Evolutionary conservation across 2,329 filamentous ascomycete species (phyloP).

Genomic region (Colletotrichum caudatum): DNA sequence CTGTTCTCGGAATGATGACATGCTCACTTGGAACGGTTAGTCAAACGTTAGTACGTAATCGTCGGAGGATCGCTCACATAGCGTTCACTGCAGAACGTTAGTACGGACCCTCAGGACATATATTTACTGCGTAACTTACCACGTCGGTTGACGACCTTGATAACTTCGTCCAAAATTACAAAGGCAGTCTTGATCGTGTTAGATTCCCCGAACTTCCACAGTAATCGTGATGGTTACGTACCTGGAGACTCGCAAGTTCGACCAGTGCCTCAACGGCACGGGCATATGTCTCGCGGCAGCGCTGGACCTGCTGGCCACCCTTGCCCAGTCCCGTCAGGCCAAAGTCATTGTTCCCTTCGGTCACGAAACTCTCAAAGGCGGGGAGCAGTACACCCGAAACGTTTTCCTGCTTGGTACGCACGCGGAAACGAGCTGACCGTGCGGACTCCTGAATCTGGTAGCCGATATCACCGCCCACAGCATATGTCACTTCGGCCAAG

Average conservation of each 20-base stretch:
- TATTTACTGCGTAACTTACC: conserved; percentile 61
- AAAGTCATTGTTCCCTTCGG: conserved; percentile 94
- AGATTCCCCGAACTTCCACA: conserved; percentile 9
- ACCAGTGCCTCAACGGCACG: conserved; percentile 95
- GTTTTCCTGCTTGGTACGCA: conserved; percentile 97
- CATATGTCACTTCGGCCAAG: conserved; percentile 96
- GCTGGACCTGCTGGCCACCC: conserved; percentile 96
- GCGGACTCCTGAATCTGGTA: conserved; percentile 98
- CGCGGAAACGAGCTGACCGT: conserved; percentile 90
- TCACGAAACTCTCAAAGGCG: conserved; percentile 90
- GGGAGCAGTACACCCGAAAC: conserved; percentile 96
- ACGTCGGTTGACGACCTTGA: conserved; percentile 98
- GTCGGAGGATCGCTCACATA: conserved; percentile 69
- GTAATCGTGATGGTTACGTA: conserved; percentile 47
- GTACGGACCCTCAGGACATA: neutral
- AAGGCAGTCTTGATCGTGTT: conserved; percentile 80
- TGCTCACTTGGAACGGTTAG: conserved; percentile 71
- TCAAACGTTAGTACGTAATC: neutral
- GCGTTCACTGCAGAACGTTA: conserved; percentile 77
- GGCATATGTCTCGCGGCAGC: conserved; percentile 94
- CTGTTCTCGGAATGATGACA: conserved; percentile 96
- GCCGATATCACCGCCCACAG: conserved; percentile 92
- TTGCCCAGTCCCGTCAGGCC: conserved; percentile 95
- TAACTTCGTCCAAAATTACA: conserved; percentile 97
- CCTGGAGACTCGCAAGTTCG: conserved; percentile 91